A percentile compares a stretch with the other conserved stretches of the same genome.
phyloP scores from a whole-genome alignment of 1,284 basidiomycete genomes.

The Pseudozyma tsukubaensis region DNA sequence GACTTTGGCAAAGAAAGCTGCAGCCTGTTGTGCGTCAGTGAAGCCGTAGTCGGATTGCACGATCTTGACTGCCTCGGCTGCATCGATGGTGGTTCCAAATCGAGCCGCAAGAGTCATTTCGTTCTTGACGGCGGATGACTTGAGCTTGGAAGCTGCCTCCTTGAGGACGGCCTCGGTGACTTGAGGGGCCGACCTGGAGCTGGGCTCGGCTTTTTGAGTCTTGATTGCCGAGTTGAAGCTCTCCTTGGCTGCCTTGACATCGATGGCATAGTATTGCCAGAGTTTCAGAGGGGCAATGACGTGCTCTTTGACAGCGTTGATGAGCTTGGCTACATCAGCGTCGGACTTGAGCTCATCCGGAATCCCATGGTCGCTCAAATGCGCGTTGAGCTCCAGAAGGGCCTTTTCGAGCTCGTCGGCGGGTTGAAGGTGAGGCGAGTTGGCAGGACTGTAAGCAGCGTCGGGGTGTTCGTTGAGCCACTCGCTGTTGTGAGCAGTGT shows the following conservation, averaged over 20 bases:
- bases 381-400: constrained; percentile 48
- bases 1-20: constrained; percentile 42
- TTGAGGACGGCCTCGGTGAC: constrained; percentile 16
- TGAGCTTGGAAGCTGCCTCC: constrained; percentile 31
- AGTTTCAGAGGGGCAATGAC: constrained; percentile 54
- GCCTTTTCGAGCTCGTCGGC: constrained; percentile 62
- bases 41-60: constrained; percentile 29
- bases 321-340: constrained; percentile 51
- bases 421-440: constrained; percentile 63
- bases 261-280: constrained; percentile 64
- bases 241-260: constrained; percentile 45
- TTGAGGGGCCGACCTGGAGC: constrained; percentile 10
- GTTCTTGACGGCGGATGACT: constrained; percentile 49
- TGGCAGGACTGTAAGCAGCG: constrained; percentile 59
- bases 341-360: constrained; percentile 50
- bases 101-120: constrained; percentile 50
- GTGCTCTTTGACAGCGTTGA: constrained; percentile 53
- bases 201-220: constrained; percentile 12
- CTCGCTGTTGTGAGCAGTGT: constrained; percentile 59
- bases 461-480: constrained; percentile 66
- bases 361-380: constrained; percentile 36
- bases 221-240: constrained; percentile 32
- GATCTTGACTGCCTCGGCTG: constrained; percentile 33
- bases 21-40: constrained; percentile 24
- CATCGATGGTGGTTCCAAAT: constrained; percentile 55